A percentile compares a stretch with the other conserved stretches of the same genome.
Evolutionary conservation across 1,284 basidiomycete genomes (phyloP).

Genomic region (Bjerkandera adusta): DNA sequence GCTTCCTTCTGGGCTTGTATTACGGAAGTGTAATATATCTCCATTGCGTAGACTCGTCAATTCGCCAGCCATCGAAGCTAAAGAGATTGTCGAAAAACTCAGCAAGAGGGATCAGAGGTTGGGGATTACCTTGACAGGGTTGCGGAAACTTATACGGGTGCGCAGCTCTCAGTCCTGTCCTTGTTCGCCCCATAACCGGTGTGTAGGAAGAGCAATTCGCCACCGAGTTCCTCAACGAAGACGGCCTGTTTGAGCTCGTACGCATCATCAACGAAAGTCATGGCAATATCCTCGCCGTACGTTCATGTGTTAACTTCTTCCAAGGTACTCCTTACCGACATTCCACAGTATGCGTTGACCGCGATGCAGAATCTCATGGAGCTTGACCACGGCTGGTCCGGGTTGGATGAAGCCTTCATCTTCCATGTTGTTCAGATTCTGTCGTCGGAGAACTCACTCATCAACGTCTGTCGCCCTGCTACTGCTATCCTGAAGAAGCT

Average conservation of each 20-base stretch:
- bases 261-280: slow-evolving; percentile 64
- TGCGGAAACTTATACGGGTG: slow-evolving; percentile 83
- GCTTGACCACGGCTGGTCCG: slow-evolving; percentile 77
- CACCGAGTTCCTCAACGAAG: slow-evolving; percentile 78
- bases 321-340: slow-evolving; percentile 3
- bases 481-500: slow-evolving; percentile 91
- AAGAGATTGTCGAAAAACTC: slow-evolving; percentile 77
- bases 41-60: slow-evolving; percentile 53
- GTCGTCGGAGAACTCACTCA: slow-evolving; percentile 70
- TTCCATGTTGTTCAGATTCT: slow-evolving; percentile 80
- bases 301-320: slow-evolving; percentile 21
- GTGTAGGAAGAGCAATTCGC: slow-evolving; percentile 85
- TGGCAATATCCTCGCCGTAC: slow-evolving; percentile 86
- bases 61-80: slow-evolving; percentile 79
- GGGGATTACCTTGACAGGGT: slow-evolving; percentile 71
- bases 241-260: slow-evolving; percentile 78
- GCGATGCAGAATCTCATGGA: slow-evolving; percentile 89
- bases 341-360: slow-evolving; percentile 73
- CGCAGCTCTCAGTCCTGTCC: slow-evolving; percentile 17
- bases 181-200: neutral
- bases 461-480: slow-evolving; percentile 95
- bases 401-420: slow-evolving; percentile 72
- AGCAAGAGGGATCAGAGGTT: slow-evolving; percentile 60
- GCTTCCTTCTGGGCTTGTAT: neutral
- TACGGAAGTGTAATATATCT: neutral